Conservation (phyloP, 129 eudicot genomes). For the Logfia minima region DNA sequence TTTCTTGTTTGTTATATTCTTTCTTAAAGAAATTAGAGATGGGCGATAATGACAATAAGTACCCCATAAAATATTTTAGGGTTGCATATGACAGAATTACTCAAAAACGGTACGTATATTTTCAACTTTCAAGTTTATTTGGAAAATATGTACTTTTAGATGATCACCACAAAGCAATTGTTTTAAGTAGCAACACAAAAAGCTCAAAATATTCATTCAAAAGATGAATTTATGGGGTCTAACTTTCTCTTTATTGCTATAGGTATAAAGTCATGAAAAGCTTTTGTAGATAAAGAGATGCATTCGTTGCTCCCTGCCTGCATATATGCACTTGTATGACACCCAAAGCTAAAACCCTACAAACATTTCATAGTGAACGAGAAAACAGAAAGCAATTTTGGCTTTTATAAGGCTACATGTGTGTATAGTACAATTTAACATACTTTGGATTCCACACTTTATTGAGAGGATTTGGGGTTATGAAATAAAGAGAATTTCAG, state of each 20-base stretch:
- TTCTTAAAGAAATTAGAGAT: constrained; percentile 28
- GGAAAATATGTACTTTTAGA: constrained; percentile 24
- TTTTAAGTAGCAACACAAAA: constrained; percentile 23
- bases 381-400: constrained; percentile 49
- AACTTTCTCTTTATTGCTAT: constrained; percentile 37
- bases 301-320: constrained; percentile 42
- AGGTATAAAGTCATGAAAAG: constrained; percentile 39
- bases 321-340: constrained; percentile 13
- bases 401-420: constrained; percentile 43
- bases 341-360: constrained; percentile 29
- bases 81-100: constrained; percentile 9
- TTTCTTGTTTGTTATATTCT: constrained; percentile 31
- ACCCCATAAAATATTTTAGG: constrained; percentile 33
- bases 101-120: neutral
- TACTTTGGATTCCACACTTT: constrained; percentile 58
- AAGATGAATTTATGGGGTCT: constrained; percentile 40
- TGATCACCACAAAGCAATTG: constrained; percentile 21
- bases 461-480: constrained; percentile 27
- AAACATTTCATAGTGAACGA: constrained; percentile 41
- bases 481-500: constrained; percentile 41
- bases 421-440: constrained; percentile 11
- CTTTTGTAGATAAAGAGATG: constrained; percentile 27
- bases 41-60: constrained; percentile 30
- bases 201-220: constrained; percentile 26
- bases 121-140: constrained; percentile 17